Conservation (phyloP, 768 basidiomycete genomes). For the Pleurotus pulmonarius region DNA sequence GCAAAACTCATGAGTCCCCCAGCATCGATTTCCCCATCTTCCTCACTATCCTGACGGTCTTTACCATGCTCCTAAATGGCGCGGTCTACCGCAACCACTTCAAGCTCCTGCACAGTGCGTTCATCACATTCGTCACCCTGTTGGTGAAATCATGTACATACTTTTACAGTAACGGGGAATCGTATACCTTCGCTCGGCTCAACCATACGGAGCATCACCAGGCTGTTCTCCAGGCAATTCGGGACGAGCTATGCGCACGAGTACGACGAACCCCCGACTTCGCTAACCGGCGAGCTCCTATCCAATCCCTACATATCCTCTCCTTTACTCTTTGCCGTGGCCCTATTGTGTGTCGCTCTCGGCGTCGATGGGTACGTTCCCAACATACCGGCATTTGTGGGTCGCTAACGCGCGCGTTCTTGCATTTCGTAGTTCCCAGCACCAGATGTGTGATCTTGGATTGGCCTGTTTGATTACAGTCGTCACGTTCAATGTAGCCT, state of each 20-base stretch:
- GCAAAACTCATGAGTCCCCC: constrained; percentile 53
- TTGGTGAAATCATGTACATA: background rate
- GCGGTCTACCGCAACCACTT: constrained; percentile 59
- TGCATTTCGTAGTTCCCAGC: constrained; percentile 31
- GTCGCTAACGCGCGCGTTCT: too few species aligned
- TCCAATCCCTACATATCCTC: constrained; percentile 75
- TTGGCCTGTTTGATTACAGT: constrained; percentile 74
- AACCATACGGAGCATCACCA: constrained; percentile 17
- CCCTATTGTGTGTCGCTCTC: constrained; percentile 50
- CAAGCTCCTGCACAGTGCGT: constrained; percentile 61
- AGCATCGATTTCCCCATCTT: constrained; percentile 67
- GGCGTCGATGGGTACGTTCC: constrained; percentile 52
- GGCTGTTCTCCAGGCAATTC: background rate
- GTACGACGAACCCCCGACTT: constrained; percentile 30
- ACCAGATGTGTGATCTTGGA: constrained; percentile 77
- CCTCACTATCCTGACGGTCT: constrained; percentile 49
- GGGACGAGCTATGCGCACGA: constrained; percentile 5
- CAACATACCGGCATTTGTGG: too few species aligned
- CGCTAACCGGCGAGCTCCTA: constrained; percentile 37
- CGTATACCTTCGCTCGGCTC: constrained; percentile 52
- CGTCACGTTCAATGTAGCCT: constrained; percentile 80
- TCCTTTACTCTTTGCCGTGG: constrained; percentile 54
- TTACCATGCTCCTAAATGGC: constrained; percentile 56
- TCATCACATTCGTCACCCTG: background rate
- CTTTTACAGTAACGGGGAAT: constrained; percentile 50